Evolutionary conservation across 139 green algal species (phyloP).

Genomic region (Pleodorina starrii): DNA sequence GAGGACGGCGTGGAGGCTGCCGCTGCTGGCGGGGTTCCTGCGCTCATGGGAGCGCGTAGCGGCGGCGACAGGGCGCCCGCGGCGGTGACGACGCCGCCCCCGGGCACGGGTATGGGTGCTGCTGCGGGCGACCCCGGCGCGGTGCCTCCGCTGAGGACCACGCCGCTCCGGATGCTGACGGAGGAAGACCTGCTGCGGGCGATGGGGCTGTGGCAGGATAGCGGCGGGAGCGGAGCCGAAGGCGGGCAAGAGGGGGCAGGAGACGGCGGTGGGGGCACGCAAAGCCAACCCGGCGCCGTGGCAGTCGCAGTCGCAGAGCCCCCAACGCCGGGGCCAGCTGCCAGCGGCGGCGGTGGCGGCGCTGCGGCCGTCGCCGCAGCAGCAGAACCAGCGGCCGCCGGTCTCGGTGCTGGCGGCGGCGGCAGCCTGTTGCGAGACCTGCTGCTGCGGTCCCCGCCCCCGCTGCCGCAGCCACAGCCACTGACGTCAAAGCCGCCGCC

Average conservation of each 20-base stretch:
- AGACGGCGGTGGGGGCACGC: neutral
- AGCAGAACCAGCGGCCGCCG: neutral
- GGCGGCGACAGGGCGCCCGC: no score
- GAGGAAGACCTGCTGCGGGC: slow-evolving; percentile 25
- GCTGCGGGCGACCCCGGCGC: no score
- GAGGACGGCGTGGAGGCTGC: neutral
- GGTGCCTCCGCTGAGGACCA: no score
- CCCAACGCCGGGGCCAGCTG: neutral
- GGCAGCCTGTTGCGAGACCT: neutral
- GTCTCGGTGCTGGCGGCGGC: neutral
- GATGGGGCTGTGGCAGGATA: slow-evolving; percentile 23
- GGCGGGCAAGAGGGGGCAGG: no score
- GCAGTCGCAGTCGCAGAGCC: neutral
- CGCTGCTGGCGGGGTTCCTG: neutral
- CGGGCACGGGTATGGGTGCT: no score
- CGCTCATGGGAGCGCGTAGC: no score
- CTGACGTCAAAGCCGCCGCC: neutral
- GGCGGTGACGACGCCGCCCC: neutral
- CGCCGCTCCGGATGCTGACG: slow-evolving; percentile 37
- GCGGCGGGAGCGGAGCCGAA: no score
- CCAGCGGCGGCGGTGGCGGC: neutral
- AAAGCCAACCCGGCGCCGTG: neutral
- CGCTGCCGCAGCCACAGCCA: neutral
- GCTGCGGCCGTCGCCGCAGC: neutral
- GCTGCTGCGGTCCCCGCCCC: neutral